These are phyloP conservation scores for Hemisphaericaspora nanyangensis DNA, from an alignment of 805 yeast species.

Conservation along the genomic window DNA sequence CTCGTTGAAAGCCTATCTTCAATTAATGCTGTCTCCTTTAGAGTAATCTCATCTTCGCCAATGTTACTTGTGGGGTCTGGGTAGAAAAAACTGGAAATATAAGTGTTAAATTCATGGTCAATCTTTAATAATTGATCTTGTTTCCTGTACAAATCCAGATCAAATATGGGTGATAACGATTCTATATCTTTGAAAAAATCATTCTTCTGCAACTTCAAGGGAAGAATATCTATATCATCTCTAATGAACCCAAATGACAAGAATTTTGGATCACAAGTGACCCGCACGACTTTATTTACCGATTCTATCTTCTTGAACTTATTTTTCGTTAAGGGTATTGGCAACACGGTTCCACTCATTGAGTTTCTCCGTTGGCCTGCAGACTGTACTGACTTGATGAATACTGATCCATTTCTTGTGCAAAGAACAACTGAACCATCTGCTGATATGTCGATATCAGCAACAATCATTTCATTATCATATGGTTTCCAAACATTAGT, in stretches of 20 bases:
- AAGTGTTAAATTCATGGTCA: conserved; percentile 23
- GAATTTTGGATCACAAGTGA: conserved; percentile 62
- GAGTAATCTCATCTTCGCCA: conserved; percentile 13
- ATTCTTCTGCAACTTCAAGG: conserved; percentile 48
- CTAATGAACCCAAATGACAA: conserved; percentile 64
- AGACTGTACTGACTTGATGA: conserved; percentile 32
- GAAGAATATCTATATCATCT: conserved; percentile 58
- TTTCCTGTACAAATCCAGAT: conserved; percentile 28
- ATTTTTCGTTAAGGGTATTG: conserved; percentile 25
- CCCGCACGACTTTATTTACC: conserved; percentile 57
- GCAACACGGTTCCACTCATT: conserved; percentile 26
- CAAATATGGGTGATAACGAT: conserved; percentile 47
- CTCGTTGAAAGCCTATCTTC: conserved; percentile 16
- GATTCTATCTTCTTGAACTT: conserved; percentile 54
- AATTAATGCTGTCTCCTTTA: conserved; percentile 5
- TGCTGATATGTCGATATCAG: conserved; percentile 62
- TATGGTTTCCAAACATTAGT: conserved; percentile 60
- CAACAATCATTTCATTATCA: conserved; percentile 51
- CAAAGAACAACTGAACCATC: conserved; percentile 70
- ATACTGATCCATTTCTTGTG: conserved; percentile 68
- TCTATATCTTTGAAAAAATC: conserved; percentile 51
- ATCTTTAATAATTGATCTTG: conserved; percentile 39
- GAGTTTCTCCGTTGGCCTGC: conserved; percentile 25
- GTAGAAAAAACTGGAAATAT: conserved; percentile 26
- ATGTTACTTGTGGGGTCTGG: conserved; percentile 15